These are phyloP conservation scores for Stemphylium vesicarium DNA, from an alignment of 2,329 filamentous ascomycete genomes.

Conservation along the genomic window DNA sequence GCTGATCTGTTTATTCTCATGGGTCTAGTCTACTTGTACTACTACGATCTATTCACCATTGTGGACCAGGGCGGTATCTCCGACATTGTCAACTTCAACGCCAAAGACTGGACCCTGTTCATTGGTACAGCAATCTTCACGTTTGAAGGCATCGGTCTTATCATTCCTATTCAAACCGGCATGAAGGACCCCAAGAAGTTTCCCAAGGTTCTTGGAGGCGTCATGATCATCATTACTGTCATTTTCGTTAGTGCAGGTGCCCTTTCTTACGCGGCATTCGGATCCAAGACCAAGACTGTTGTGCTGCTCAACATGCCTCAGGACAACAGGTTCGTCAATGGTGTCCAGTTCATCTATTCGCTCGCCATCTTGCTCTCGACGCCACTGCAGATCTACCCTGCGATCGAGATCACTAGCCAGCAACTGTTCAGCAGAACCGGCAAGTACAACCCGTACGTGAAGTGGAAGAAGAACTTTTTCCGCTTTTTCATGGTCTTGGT, in stretches of 20 bases:
- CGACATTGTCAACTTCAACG: slow-evolving; percentile 90
- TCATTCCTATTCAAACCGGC: slow-evolving; percentile 97
- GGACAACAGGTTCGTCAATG: slow-evolving; percentile 93
- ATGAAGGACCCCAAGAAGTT: slow-evolving; percentile 94
- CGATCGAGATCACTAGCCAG: slow-evolving; percentile 95
- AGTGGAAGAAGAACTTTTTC: slow-evolving; percentile 99
- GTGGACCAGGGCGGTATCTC: slow-evolving; percentile 73
- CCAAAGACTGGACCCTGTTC: slow-evolving; percentile 92
- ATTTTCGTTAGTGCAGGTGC: slow-evolving; percentile 92
- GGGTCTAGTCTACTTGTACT: slow-evolving; percentile 91
- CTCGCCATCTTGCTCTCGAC: slow-evolving; percentile 95
- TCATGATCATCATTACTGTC: slow-evolving; percentile 95
- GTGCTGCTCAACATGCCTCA: slow-evolving; percentile 96
- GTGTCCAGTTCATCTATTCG: slow-evolving; percentile 96
- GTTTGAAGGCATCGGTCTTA: slow-evolving; percentile 95
- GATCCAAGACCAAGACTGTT: slow-evolving; percentile 93
- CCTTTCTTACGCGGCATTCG: slow-evolving; percentile 93
- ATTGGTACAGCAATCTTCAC: slow-evolving; percentile 99
- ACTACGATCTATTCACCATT: slow-evolving; percentile 90
- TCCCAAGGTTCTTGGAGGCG: slow-evolving; percentile 80
- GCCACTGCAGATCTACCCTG: slow-evolving; percentile 94
- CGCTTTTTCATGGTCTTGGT: slow-evolving; percentile 89
- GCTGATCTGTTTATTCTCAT: slow-evolving; percentile 94
- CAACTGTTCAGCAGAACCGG: slow-evolving; percentile 91
- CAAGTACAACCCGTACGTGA: slow-evolving; percentile 98